A percentile compares a stretch with the other conserved stretches of the same genome.
phyloP scores from a whole-genome alignment of 371 early-diverging fungal species.

The Nematocida sp. region DNA sequence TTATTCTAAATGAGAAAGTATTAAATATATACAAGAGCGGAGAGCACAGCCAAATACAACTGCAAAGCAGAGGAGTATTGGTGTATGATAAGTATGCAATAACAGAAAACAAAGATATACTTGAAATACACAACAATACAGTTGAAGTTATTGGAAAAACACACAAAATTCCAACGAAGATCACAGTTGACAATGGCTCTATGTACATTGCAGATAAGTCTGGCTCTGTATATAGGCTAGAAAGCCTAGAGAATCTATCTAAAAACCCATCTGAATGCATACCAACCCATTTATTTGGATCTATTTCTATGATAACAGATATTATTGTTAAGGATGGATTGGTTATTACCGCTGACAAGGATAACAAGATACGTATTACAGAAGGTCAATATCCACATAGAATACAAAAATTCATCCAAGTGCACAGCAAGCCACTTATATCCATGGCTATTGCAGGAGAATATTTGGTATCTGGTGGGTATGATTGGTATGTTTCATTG shows the following conservation, averaged over 20 bases:
- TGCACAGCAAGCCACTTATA: constrained; percentile 36
- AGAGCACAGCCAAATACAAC: background rate
- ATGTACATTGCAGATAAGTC: constrained; percentile 39
- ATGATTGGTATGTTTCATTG: constrained; percentile 45
- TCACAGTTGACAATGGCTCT: background rate
- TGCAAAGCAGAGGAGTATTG: background rate
- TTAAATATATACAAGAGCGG: constrained; percentile 8
- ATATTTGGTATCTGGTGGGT: constrained; percentile 48
- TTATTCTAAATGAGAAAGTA: constrained; percentile 5
- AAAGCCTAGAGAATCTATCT: background rate
- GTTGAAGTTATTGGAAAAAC: background rate
- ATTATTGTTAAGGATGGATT: constrained; percentile 8
- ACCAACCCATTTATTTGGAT: constrained; percentile 31
- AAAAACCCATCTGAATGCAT: background rate
- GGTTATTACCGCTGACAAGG: constrained; percentile 47
- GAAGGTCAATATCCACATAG: constrained; percentile 1
- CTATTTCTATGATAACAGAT: constrained; percentile 51
- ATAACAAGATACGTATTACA: constrained; percentile 50
- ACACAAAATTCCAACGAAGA: background rate
- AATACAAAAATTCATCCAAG: constrained; percentile 30
- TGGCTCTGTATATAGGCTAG: constrained; percentile 37
- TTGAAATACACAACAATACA: background rate
- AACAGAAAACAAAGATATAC: constrained; percentile 36
- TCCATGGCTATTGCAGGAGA: background rate
- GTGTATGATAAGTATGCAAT: constrained; percentile 6